These are phyloP conservation scores for Apiospora saccharicola DNA, from an alignment of 2,329 filamentous ascomycete species.

Conservation along the genomic window DNA sequence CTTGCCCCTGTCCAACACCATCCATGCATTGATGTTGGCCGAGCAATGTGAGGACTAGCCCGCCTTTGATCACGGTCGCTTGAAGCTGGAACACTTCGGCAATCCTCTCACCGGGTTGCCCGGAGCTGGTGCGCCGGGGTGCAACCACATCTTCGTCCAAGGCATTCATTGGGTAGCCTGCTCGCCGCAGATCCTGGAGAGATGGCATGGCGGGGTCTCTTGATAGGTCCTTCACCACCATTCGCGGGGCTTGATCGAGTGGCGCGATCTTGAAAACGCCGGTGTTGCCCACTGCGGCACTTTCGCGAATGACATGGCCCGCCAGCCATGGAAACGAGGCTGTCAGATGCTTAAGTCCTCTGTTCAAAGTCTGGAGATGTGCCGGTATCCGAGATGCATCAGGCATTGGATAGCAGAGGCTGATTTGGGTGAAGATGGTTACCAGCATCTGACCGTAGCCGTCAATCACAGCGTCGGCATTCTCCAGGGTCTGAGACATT, in stretches of 20 bases:
- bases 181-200: not conserved
- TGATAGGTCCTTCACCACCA: not conserved
- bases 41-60: conserved; percentile 51
- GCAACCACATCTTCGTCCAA: conserved; percentile 48
- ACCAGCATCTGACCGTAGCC: conserved; percentile 33
- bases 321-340: not conserved
- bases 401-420: conserved; percentile 41
- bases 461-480: not conserved
- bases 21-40: conserved; percentile 54
- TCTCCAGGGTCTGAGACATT: not conserved
- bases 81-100: conserved; percentile 50
- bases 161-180: conserved; percentile 42
- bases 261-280: not conserved
- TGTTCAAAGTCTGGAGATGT: not conserved
- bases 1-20: conserved; percentile 50
- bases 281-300: not conserved
- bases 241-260: not conserved
- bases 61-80: conserved; percentile 51
- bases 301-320: not conserved
- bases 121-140: conserved; percentile 44
- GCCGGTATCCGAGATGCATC: conserved; percentile 30
- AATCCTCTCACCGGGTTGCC: not conserved
- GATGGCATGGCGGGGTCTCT: not conserved
- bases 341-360: not conserved
- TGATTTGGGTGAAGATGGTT: conserved; percentile 47